phyloP scores from a whole-genome alignment of 306 rosid genomes.

The Sechiopsis laciniata region DNA sequence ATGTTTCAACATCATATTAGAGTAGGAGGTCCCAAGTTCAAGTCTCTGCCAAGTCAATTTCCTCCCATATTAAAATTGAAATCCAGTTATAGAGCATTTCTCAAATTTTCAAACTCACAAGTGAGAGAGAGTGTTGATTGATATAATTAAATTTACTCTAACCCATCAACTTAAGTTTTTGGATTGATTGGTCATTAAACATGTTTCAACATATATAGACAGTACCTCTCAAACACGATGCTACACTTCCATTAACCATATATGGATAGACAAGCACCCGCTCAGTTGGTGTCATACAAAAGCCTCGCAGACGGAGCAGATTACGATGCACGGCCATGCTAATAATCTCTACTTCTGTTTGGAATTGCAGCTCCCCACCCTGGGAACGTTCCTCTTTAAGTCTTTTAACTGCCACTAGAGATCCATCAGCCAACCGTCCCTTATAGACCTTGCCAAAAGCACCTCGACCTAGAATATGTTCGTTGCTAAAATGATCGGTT shows the following conservation, averaged over 20 bases:
- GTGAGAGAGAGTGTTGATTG: no score
- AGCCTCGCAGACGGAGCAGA: constrained; percentile 81
- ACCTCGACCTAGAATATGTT: constrained; percentile 78
- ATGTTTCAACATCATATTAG: no score
- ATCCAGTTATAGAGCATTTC: no score
- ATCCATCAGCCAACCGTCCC: constrained; percentile 88
- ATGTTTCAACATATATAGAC: background rate
- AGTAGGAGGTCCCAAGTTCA: no score
- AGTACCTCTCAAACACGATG: constrained; percentile 87
- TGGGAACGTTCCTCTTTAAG: constrained; percentile 85
- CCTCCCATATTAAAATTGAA: no score
- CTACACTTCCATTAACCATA: constrained; percentile 94
- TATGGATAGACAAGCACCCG: constrained; percentile 89
- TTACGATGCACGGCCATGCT: constrained; percentile 97
- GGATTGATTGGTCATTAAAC: no score
- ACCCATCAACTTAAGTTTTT: no score
- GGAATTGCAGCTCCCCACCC: constrained; percentile 91
- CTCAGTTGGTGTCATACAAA: constrained; percentile 98
- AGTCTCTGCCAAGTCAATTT: no score
- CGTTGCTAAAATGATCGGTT: constrained; percentile 74
- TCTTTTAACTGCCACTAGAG: constrained; percentile 87
- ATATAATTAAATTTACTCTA: no score
- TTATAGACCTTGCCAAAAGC: constrained; percentile 95
- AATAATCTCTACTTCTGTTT: constrained; percentile 93
- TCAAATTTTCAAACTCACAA: no score